A percentile compares a stretch with the other conserved stretches of the same genome.
phyloP scores from a whole-genome alignment of 2,329 filamentous ascomycete species.

The Paracoccidioides lutzii region DNA sequence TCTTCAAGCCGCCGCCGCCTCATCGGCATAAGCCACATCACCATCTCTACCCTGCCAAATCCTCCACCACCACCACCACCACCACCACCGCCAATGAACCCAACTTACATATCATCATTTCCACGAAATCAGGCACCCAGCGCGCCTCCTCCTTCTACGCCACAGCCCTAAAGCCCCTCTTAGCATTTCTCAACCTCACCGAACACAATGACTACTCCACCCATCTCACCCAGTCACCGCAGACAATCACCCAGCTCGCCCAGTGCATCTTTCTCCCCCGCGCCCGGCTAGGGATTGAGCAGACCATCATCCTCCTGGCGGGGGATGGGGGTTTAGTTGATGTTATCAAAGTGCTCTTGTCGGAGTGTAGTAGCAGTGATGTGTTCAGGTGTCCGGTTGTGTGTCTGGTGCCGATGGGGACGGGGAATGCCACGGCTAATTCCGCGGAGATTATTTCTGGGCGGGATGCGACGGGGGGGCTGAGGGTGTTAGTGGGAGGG shows the following conservation, averaged over 20 bases:
- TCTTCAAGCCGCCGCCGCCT: neutral
- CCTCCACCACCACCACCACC: no score
- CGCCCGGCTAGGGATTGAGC: constrained; percentile 36
- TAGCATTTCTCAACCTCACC: constrained; percentile 26
- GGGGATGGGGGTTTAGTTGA: constrained; percentile 83
- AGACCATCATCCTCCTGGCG: constrained; percentile 64
- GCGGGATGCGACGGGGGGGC: constrained; percentile 25
- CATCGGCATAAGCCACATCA: neutral
- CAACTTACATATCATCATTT: constrained; percentile 50
- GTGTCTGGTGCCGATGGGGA: constrained; percentile 41
- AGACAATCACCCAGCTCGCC: constrained; percentile 54
- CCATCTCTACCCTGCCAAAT: neutral
- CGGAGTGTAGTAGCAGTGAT: constrained; percentile 5
- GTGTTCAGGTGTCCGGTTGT: constrained; percentile 42
- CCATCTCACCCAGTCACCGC: constrained; percentile 49
- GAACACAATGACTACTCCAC: constrained; percentile 39
- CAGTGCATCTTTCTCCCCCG: constrained; percentile 34
- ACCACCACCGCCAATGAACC: neutral
- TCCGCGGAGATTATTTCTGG: constrained; percentile 23
- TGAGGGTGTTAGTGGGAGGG: constrained; percentile 50
- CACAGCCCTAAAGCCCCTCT: constrained; percentile 42
- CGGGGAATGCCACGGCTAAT: constrained; percentile 35
- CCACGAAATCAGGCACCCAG: constrained; percentile 51
- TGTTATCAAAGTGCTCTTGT: constrained; percentile 42
- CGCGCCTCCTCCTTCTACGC: constrained; percentile 45